Evolutionary conservation across 129 eudicot species (phyloP), one percentile per base, ranked within the genome.

Genomic region (Helianthus tuberosus): DNA sequence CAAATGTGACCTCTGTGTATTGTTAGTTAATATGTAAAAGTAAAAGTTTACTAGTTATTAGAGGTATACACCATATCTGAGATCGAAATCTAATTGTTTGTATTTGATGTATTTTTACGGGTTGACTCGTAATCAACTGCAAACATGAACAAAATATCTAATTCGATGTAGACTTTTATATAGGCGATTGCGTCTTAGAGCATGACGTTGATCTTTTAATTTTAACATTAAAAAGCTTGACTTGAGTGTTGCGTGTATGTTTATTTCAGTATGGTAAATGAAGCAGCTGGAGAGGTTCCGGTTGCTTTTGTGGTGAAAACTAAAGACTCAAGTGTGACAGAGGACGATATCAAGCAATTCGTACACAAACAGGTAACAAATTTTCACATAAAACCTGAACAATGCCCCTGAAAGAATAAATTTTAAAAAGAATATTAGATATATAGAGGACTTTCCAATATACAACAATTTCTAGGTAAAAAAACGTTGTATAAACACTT

Each of bases 231-330:
- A 14, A 32, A 35, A 29, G 15, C 52, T 73, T 44, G 54, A 8
- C 38, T 15, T 16, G 17, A 11, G 16, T 51, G 6, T 47, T 68
- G 69, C 47, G 25, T 58, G 27, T 48, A 11, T 49, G 32, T 52
- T 77, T 77, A 35, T 72, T 3, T 58, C 86, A 94, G 99, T 9
- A 91, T 86, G 99, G 83, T 80, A 63, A 86, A 88, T 23, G 91
- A 94, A 44, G 81, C 78, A n/a, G 97, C 93, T 1, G 99, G 99
- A 69, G 99, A 94, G 79, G 91, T 94, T 32, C 97, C 99, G 0
- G 94, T 94, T 61, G 99, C 99, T 9, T 94, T 91, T 76, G 96
- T 94, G 23, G 97, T 91, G 52, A 85, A 77, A 80, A 66, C 91
- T 17, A 66, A 68, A 50, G 90, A 89, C 11, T 84, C 88, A 58